These are phyloP conservation scores for Gyrodon lividus DNA, from an alignment of 768 basidiomycete species.

Conservation along the genomic window DNA sequence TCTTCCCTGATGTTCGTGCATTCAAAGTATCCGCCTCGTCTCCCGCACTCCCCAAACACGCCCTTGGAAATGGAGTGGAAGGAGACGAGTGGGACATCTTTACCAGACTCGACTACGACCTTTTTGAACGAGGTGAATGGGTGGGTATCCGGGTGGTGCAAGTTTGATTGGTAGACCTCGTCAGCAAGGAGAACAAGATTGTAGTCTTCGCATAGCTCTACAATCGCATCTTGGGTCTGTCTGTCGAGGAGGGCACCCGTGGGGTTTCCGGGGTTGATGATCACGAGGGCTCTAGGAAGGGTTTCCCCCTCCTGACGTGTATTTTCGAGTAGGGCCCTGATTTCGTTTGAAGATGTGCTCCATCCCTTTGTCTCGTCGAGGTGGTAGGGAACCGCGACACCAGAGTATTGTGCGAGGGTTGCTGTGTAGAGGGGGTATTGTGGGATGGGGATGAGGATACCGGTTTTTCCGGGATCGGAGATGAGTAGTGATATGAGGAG, in stretches of 20 bases:
- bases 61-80: constrained; percentile 99
- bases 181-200: constrained; percentile 89
- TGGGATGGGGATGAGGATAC: constrained; percentile 93
- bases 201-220: constrained; percentile 84
- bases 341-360: constrained; percentile 71
- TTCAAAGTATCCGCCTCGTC: constrained; percentile 98
- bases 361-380: constrained; percentile 81
- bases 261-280: constrained; percentile 99
- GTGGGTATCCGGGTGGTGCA: constrained; percentile 65
- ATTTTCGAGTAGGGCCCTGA: constrained; percentile 65
- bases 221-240: constrained; percentile 67
- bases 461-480: constrained; percentile 54
- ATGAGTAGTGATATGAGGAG: constrained; percentile 81
- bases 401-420: constrained; percentile 80
- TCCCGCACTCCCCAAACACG: constrained; percentile 92
- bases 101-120: constrained; percentile 65
- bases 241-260: constrained; percentile 84
- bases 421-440: constrained; percentile 99
- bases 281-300: constrained; percentile 79
- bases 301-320: constrained; percentile 57
- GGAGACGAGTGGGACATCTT: constrained; percentile 74
- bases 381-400: constrained; percentile 83
- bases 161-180: constrained; percentile 97
- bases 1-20: constrained; percentile 77
- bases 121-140: constrained; percentile 95